These are phyloP conservation scores for Lactarius hatsudake DNA, from an alignment of 768 basidiomycete species.

Conservation along the genomic window DNA sequence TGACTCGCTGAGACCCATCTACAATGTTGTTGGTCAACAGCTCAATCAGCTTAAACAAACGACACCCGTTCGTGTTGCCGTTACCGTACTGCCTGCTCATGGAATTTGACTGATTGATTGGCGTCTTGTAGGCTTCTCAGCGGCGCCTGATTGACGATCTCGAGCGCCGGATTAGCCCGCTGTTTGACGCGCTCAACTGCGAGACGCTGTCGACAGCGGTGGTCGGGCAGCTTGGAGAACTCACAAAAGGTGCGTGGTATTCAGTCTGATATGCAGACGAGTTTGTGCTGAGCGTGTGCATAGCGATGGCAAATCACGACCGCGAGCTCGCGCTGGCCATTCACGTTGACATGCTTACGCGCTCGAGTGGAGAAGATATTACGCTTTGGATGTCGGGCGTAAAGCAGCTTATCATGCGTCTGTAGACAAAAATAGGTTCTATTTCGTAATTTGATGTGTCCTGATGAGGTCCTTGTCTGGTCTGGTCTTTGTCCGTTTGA, in stretches of 20 bases:
- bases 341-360: conserved; percentile 82
- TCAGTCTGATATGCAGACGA: not conserved
- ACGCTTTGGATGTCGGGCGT: conserved; percentile 85
- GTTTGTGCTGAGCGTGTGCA: conserved; percentile 2
- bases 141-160: conserved; percentile 83
- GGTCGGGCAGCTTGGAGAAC: conserved; percentile 65
- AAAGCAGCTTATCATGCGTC: conserved; percentile 78
- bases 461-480: not conserved
- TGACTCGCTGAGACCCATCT: conserved; percentile 61
- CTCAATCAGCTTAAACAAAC: conserved; percentile 67
- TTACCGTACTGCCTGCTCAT: not conserved
- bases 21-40: conserved; percentile 59
- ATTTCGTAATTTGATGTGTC: not conserved
- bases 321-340: conserved; percentile 74
- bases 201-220: conserved; percentile 71
- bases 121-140: conserved; percentile 62
- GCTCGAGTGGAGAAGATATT: conserved; percentile 79
- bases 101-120: conserved; percentile 12
- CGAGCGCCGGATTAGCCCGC: conserved; percentile 76
- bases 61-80: conserved; percentile 58
- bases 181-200: conserved; percentile 93
- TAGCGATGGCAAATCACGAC: conserved; percentile 82
- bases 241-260: conserved; percentile 63
- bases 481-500: not conserved
- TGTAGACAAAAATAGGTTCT: conserved; percentile 38